Evolutionary conservation across 306 rosid species (phyloP).

Genomic region (Hippophae gyantsensis): DNA sequence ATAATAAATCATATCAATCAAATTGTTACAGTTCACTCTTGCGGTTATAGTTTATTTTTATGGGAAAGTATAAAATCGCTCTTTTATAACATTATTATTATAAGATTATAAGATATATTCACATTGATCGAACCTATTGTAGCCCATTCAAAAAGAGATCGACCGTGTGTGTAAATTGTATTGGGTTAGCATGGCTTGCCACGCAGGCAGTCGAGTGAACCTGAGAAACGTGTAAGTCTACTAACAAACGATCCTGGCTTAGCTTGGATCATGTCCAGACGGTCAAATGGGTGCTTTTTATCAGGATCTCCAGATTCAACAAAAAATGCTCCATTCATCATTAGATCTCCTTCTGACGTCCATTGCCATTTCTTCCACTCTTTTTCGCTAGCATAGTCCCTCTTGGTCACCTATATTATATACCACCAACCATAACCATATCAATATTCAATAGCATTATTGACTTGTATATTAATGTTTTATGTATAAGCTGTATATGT

Average conservation of each 20-base stretch:
- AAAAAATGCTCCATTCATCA: conserved; percentile 50
- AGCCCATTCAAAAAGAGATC: background rate
- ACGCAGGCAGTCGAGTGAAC: conserved; percentile 28
- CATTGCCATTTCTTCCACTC: conserved; percentile 52
- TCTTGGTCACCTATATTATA: conserved; percentile 31
- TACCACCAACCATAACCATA: no score
- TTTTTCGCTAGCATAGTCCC: conserved; percentile 16
- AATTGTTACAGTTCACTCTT: no score
- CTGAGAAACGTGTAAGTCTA: conserved; percentile 36
- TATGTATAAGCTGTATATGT: background rate
- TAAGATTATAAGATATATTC: no score
- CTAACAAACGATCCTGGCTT: conserved; percentile 33
- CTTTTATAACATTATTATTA: no score
- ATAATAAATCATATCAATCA: no score
- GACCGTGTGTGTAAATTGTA: background rate
- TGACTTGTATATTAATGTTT: background rate
- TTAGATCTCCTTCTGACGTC: conserved; percentile 42
- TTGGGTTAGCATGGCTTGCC: conserved; percentile 19
- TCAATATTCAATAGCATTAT: background rate
- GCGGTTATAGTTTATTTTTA: no score
- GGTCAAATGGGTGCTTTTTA: background rate
- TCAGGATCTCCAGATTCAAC: conserved; percentile 26
- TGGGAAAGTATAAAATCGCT: no score
- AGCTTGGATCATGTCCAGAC: conserved; percentile 28
- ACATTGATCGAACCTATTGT: no score